Evolutionary conservation across 495 filamentous ascomycete genomes (phyloP), one percentile per base, ranked within the genome.

Genomic region (Daldinia caldariorum): DNA sequence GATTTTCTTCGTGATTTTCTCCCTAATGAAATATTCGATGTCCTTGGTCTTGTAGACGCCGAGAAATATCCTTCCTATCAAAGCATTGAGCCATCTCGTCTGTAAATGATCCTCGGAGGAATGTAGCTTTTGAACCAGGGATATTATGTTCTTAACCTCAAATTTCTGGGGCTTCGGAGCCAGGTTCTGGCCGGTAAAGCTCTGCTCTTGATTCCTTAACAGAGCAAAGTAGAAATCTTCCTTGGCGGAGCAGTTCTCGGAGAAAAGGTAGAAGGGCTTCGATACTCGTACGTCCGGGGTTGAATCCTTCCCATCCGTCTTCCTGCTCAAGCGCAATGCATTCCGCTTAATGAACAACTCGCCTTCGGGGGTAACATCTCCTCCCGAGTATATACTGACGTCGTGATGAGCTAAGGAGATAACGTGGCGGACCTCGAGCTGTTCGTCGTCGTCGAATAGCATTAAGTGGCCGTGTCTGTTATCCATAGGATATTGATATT

Each of bases 171-270:
- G 91, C 35, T 84, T 84, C 6, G 94, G 94, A 0, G 89, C 86
- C 12, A 82, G 83, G 54, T 87, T 83, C 18, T 82, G 78, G 6
- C 84, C 80, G 45, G 86, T 79, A 58, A 86, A 81, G 20, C 84
- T 83, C 71, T 88, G 89, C 54, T 92, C 89, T 74, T 97, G 92
- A 66, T 94, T 95, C 65, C 91, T 87, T 14, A 99, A 84, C 69
- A 99, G 84, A 18, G 94, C 91, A 77, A 96, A 92, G 78, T 99
- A 99, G 81, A 99, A 98, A 70, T 99, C 95, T 76, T 99, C 95
- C 79, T 99, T 98, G 20, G 94, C 92, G 0, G 93, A 97, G 72
- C 91, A 90, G 67, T 96, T 96, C 56, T 97, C 92, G 0, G 93
- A 97, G 78, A 97, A 99, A 1, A 99, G 80, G 75, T 88, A 98